phyloP scores from a whole-genome alignment of 116 monocot genomes.

The Cymodocea nodosa region DNA sequence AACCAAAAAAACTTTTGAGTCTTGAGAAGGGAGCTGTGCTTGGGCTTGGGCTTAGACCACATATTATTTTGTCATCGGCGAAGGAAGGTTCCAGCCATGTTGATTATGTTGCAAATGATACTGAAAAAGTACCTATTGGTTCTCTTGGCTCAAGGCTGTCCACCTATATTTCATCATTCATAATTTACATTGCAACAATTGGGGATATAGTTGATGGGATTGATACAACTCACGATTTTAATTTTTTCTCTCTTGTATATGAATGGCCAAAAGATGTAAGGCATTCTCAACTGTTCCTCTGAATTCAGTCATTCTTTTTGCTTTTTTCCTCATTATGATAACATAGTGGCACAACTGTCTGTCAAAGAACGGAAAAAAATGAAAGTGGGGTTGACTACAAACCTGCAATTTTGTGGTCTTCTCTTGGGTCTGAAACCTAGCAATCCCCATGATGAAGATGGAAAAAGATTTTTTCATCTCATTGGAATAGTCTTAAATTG shows the following conservation, averaged over 20 bases:
- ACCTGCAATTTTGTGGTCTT: too few relatives aligned
- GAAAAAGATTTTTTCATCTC: too few relatives aligned
- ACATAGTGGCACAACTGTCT: too few relatives aligned
- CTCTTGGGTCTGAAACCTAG: too few relatives aligned
- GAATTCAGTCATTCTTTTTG: background rate
- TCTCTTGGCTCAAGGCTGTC: conserved; percentile 57
- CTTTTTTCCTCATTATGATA: conserved; percentile 1
- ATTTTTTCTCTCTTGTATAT: conserved; percentile 92
- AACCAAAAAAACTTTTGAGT: conserved; percentile 17
- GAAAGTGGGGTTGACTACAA: too few relatives aligned
- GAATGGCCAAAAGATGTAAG: conserved; percentile 99
- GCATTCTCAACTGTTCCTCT: background rate
- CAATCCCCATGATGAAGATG: too few relatives aligned
- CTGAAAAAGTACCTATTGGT: conserved; percentile 43
- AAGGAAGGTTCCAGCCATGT: conserved; percentile 25
- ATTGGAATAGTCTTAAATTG: too few relatives aligned
- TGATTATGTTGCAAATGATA: conserved; percentile 37
- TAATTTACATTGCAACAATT: conserved; percentile 89
- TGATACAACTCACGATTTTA: conserved; percentile 97
- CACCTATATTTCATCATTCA: conserved; percentile 86
- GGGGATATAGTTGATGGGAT: conserved; percentile 96
- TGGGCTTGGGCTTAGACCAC: conserved; percentile 60
- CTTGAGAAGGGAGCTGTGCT: conserved; percentile 43
- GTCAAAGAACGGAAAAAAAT: too few relatives aligned
- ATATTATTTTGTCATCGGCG: conserved; percentile 7